phyloP scores from a whole-genome alignment of 331 rosid species.

The Erythrophleum ivorense region DNA sequence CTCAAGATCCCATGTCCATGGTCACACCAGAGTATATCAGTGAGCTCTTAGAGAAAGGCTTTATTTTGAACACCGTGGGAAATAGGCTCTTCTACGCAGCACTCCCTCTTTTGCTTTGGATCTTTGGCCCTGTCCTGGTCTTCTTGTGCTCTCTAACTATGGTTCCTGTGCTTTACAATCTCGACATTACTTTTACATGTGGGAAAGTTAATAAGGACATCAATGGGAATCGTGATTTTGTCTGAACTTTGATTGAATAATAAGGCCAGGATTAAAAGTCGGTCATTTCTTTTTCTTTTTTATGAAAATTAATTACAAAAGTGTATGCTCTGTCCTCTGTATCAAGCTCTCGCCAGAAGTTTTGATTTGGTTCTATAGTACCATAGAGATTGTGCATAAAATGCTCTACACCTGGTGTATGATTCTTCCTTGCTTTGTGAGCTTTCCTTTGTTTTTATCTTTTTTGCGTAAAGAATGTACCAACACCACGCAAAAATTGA shows the following conservation, averaged over 20 bases:
- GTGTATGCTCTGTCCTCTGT: not conserved
- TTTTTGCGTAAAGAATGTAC: no score
- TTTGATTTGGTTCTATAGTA: not conserved
- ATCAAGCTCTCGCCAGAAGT: not conserved
- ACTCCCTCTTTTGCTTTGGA: slow-evolving; percentile 83
- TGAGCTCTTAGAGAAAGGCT: slow-evolving; percentile 78
- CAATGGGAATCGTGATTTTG: slow-evolving; percentile 44
- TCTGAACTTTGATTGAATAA: slow-evolving; percentile 21
- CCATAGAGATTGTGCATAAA: not conserved
- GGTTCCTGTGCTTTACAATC: slow-evolving; percentile 86
- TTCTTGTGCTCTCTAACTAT: slow-evolving; percentile 68
- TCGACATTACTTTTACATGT: slow-evolving; percentile 61
- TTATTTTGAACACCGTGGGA: slow-evolving; percentile 73
- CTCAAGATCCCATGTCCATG: slow-evolving; percentile 56
- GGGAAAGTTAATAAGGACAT: slow-evolving; percentile 40
- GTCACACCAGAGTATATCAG: slow-evolving; percentile 63
- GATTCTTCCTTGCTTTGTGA: not conserved
- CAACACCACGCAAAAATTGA: no score
- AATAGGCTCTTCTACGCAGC: slow-evolving; percentile 85
- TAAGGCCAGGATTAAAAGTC: not conserved
- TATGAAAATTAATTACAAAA: not conserved
- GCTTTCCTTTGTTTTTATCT: not conserved
- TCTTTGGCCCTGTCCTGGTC: slow-evolving; percentile 92
- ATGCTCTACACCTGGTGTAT: not conserved
- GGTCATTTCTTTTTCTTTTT: not conserved